A percentile compares a stretch with the other conserved stretches of the same genome.
These are phyloP conservation scores for Aspergillus sp. DNA, from an alignment of 2,329 filamentous ascomycete species.

Conservation along the genomic window DNA sequence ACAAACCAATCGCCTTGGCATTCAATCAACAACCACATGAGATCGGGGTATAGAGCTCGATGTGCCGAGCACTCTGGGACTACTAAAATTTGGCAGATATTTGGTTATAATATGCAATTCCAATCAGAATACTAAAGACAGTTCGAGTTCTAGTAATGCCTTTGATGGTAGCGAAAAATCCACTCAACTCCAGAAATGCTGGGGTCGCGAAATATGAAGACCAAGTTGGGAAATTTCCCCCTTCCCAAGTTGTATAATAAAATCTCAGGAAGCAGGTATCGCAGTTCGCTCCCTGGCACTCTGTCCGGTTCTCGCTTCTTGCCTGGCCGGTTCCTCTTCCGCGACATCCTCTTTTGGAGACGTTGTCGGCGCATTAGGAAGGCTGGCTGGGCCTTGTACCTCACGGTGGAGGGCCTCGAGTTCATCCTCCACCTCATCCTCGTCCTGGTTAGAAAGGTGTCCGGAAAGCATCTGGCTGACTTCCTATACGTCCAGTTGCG, in stretches of 20 bases:
- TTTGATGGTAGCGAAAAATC: neutral
- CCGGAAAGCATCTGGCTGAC: conserved; percentile 87
- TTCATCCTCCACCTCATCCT: conserved; percentile 97
- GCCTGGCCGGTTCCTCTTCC: conserved; percentile 28
- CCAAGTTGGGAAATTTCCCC: no score
- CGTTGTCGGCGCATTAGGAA: conserved; percentile 42
- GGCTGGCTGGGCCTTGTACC: conserved; percentile 38
- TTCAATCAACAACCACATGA: neutral
- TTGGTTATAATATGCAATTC: neutral
- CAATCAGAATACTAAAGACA: neutral
- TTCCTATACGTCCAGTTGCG: conserved; percentile 58
- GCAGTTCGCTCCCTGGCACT: conserved; percentile 22
- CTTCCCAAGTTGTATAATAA: neutral
- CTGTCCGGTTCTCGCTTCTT: conserved; percentile 30
- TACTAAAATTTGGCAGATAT: neutral
- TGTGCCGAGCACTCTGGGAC: neutral
- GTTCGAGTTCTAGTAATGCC: neutral
- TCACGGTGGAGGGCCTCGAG: conserved; percentile 76
- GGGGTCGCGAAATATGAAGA: neutral
- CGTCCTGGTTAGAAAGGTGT: conserved; percentile 88
- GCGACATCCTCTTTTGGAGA: conserved; percentile 24
- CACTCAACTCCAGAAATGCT: neutral
- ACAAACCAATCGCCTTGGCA: neutral
- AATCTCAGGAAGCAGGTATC: conserved; percentile 10
- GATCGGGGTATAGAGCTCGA: neutral